These are phyloP conservation scores for Blastobotrys ciferrii DNA, from an alignment of 1,139 yeast genomes.

Conservation along the genomic window DNA sequence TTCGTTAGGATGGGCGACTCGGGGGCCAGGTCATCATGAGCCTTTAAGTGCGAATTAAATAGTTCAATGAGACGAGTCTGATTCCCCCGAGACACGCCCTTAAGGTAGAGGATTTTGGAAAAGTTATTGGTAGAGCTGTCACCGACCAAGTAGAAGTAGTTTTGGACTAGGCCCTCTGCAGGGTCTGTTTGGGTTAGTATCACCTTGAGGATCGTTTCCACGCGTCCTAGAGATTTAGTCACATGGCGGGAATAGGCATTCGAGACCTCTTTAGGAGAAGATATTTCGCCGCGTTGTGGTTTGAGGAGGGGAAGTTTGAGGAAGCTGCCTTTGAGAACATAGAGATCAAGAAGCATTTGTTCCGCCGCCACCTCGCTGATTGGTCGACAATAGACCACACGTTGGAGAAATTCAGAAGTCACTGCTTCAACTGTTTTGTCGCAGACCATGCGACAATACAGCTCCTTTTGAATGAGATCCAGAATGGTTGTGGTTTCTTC, in stretches of 20 bases:
- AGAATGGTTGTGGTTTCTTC: conserved; percentile 52
- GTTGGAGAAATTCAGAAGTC: conserved; percentile 54
- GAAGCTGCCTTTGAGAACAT: conserved; percentile 58
- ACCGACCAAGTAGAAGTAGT: conserved; percentile 64
- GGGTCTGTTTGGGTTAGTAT: conserved; percentile 64
- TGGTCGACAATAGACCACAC: conserved; percentile 60
- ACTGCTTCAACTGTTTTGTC: conserved; percentile 73
- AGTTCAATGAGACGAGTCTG: conserved; percentile 55
- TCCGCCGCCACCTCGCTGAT: conserved; percentile 71
- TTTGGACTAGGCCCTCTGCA: conserved; percentile 60
- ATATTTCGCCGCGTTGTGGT: conserved; percentile 19
- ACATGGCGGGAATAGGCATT: conserved; percentile 51
- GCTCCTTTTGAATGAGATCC: conserved; percentile 63
- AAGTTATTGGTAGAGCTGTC: conserved; percentile 66
- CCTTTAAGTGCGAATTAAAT: conserved; percentile 57
- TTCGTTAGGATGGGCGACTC: conserved; percentile 46
- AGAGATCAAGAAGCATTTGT: conserved; percentile 73
- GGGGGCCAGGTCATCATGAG: conserved; percentile 47
- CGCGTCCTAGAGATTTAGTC: conserved; percentile 47
- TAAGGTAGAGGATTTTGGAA: conserved; percentile 59
- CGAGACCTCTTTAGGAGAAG: conserved; percentile 38
- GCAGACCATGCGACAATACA: conserved; percentile 69
- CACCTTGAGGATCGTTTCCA: conserved; percentile 66
- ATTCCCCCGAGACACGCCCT: conserved; percentile 50
- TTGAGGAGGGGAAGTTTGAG: conserved; percentile 46